Evolutionary conservation across 306 rosid genomes (phyloP).

Genomic region (Hippophae gyantsensis): DNA sequence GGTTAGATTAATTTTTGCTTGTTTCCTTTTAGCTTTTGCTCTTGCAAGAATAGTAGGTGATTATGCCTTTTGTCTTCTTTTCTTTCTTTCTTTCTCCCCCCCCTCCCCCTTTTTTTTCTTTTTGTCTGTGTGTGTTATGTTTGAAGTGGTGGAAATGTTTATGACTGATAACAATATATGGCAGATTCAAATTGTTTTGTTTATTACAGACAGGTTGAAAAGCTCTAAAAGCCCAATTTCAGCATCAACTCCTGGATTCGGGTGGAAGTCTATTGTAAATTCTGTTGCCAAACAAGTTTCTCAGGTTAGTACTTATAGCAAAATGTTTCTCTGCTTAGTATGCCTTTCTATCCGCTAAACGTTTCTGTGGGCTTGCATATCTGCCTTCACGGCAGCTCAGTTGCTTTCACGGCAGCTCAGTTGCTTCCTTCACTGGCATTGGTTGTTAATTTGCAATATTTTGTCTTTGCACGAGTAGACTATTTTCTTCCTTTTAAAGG

Average conservation of each 20-base stretch:
- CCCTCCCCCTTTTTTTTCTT: too few species aligned
- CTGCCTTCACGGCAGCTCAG: too few species aligned
- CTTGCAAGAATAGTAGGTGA: neutral
- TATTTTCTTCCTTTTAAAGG: too few species aligned
- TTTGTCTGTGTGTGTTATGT: neutral
- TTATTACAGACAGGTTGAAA: constrained; percentile 42
- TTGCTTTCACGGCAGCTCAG: too few species aligned
- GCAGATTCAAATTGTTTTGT: constrained; percentile 19
- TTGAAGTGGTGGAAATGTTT: constrained; percentile 5
- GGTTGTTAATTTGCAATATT: too few species aligned
- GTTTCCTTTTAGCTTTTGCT: neutral
- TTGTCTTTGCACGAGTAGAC: too few species aligned
- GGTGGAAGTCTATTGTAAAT: constrained; percentile 62
- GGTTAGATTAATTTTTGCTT: neutral
- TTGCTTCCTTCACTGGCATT: too few species aligned
- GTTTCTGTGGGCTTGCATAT: too few species aligned
- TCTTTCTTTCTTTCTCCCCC: too few species aligned
- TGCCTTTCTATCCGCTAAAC: too few species aligned
- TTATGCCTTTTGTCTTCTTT: neutral
- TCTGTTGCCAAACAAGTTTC: constrained; percentile 84
- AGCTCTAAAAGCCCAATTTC: constrained; percentile 29
- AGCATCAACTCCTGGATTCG: constrained; percentile 40
- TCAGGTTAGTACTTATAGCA: constrained; percentile 41
- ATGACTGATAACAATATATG: constrained; percentile 15
- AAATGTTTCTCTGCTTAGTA: too few species aligned